Evolutionary conservation across 371 early-diverging fungal genomes (phyloP), one percentile per base, ranked within the genome.

Genomic region (Entomophthora muscae): DNA sequence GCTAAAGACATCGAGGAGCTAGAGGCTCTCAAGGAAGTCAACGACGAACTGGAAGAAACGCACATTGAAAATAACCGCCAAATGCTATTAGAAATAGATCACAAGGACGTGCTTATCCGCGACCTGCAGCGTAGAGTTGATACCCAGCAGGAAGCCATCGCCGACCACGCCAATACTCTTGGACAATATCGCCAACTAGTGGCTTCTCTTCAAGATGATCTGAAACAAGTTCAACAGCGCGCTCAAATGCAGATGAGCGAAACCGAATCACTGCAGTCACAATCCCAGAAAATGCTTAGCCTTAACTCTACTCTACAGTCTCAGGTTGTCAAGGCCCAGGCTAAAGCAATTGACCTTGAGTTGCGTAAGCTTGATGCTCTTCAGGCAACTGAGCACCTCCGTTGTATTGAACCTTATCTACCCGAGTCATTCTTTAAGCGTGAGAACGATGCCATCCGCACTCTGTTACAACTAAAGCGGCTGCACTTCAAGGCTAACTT

Each of bases 1-100:
- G 77, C 79, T 61, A 75, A 73, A 27, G 76, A 76, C 1, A 81
- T 92, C 10, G 94, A 90, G 53, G 93, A 91, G 66, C 75, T 94
- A 28, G 94, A 96, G 72, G 88, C 91, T 1, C 75, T 94, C 24
- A 83, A 85, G 68, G 92, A 90, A 65, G 73, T 93, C 51, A 91
- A 89, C 66, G 92, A 95, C 61, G 92, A 93, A 68, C 70, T 93
- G 67, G 93, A 93, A 69, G 90, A 91, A 65, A 88, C 82, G 61
- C 92, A 93, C 67, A 74, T 85, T 13, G 89, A 91, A 61, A 87
- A 85, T 10, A 89, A 88, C 72, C 83, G 86, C 65, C 86, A 91
- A 52, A 72, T 92, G 27, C 85, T 85, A 64, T 82, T 81, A 1
- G 95, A 93, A 68, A 86, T 93, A 59, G 85, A 83, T 66, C 78